A percentile compares a stretch with the other conserved stretches of the same genome.
Conservation (phyloP, 1,284 basidiomycete species). For the Anthracocystis walkeri region DNA sequence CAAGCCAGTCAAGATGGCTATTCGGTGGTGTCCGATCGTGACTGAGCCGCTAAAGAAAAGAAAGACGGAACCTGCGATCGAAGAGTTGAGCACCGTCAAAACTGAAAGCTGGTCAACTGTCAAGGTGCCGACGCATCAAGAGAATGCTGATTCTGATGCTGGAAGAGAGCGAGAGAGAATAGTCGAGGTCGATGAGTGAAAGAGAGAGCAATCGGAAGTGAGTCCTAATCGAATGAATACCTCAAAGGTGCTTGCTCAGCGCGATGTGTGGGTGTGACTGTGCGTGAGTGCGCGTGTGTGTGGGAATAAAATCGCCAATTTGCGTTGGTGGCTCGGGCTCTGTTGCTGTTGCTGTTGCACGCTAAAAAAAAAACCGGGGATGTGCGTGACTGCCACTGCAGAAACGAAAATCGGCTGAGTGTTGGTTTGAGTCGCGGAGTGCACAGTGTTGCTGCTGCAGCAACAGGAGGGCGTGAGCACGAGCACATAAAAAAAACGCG, state of each 20-base stretch:
- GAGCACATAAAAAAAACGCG: not conserved
- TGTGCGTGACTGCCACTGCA: not conserved
- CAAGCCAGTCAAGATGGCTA: not conserved
- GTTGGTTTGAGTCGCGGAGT: constrained; percentile 8
- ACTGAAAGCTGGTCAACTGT: not conserved
- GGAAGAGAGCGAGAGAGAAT: not conserved
- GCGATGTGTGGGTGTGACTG: constrained; percentile 4
- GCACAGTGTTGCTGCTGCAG: not conserved
- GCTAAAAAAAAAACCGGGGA: not conserved
- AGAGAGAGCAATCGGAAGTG: not conserved
- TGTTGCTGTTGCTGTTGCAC: not conserved
- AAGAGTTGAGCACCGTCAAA: not conserved
- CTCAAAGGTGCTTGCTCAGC: constrained; percentile 2
- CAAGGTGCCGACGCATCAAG: constrained; percentile 1
- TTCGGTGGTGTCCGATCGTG: not conserved
- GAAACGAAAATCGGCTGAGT: constrained; percentile 1
- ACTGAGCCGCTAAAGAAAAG: constrained; percentile 2
- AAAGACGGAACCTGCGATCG: not conserved
- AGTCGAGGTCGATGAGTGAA: not conserved
- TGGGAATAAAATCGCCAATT: not conserved
- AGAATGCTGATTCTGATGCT: not conserved
- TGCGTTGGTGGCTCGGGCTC: constrained; percentile 3
- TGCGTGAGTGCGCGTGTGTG: constrained; percentile 10
- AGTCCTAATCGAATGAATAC: not conserved
- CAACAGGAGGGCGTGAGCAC: not conserved